Base-by-base conservation (phyloP, 352 stramenopile species). In the Thalassiosira gravida region DNA sequence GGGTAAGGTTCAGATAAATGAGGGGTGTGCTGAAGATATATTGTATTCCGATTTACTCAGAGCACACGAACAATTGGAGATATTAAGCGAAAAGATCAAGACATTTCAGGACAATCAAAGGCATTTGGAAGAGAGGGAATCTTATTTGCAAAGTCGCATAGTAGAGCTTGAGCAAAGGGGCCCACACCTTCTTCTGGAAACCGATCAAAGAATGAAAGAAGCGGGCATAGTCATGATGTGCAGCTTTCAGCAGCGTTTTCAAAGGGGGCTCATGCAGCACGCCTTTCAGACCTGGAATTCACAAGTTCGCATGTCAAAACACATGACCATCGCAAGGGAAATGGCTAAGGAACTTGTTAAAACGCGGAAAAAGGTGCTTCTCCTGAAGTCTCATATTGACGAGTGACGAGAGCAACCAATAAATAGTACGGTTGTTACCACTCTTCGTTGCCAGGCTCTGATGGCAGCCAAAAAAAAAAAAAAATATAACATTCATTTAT, bases 331-430 rank as follows among this genome's bases (percentile, higher is more conserved):
- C 52, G 79, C 67, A 2, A 80, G 74, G 58, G 64, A 80, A 62
- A 82, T 86, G 73, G 65, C 73, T n/a, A 80, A 67, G 50, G 79
- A 86, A 49, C 65, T 86, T 13, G 20, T 42, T 37, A 53, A 74
- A 39, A 86, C 73, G 42, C 55, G 69, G 46, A 77, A 80, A 46
- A 80, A 74, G 25, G 68, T 86, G 25, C 79, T 80, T 30, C 24
- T 86, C 0, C 57, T 86, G 32, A 86, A 86, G 67, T 74, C 73
- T 37, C 74, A 80, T 59, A 53, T 83, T 52, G 55, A 77, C 30
- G 53, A 64, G 24, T 39, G 32, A 39, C 11, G 32, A n/a, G n/a
- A n/a, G n/a, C n/a, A n/a, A n/a, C n/a, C n/a, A n/a, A n/a, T n/a
- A n/a, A n/a, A n/a, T n/a, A n/a, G n/a, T n/a, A n/a, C n/a, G n/a